Base-by-base conservation (phyloP, 1,284 basidiomycete genomes). In the Cryptococcus floricola region DNA sequence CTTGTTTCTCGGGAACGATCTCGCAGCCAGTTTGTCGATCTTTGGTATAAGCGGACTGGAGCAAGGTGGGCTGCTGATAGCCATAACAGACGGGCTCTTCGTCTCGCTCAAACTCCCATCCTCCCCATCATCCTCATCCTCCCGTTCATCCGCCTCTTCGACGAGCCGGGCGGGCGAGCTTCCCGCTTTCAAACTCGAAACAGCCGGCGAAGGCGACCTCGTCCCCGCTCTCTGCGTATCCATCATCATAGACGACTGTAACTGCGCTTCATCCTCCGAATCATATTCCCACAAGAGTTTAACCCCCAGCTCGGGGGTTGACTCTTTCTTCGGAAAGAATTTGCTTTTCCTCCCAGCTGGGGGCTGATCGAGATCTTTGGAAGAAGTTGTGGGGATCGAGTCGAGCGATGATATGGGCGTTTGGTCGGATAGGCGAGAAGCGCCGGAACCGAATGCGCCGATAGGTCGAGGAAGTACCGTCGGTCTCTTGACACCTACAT, bases 351-450 rank as follows among this genome's bases (percentile, higher is more conserved):
- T 62, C 14, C 18, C 45, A 13, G 49, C 45, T 27, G 41, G 34
- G 9, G 8, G 43, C 16, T 28, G 39, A 39, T 8, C 39, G 25
- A 25, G 48, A 45, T 34, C 31, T 10, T 34, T 5, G 31, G 31
- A 34, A 34, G 31, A 34, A 5, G 31, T 34, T 6, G 9, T 38
- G 42, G 12, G 44, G 14, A 28, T 23, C 23, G 8, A 50, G 18
- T 41, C 9, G 23, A 18, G 16, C 12, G 25, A 37, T 39, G 37
- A 3, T 23, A 37, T 37, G 25, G 37, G 5, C 16, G 46, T 37
- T 10, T 66, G 61, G 28, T 75, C 69, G 3, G 75, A 77, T 4
- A 76, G 60, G 1, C 69, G 57, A 7, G 66, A 62, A 2, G 68
- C 61, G 5, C 76, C 76, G 3, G 70, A 74, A 4, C 57, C 53